Evolutionary conservation across 2,329 filamentous ascomycete species (phyloP).

Genomic region (Diaporthe vaccinii): DNA sequence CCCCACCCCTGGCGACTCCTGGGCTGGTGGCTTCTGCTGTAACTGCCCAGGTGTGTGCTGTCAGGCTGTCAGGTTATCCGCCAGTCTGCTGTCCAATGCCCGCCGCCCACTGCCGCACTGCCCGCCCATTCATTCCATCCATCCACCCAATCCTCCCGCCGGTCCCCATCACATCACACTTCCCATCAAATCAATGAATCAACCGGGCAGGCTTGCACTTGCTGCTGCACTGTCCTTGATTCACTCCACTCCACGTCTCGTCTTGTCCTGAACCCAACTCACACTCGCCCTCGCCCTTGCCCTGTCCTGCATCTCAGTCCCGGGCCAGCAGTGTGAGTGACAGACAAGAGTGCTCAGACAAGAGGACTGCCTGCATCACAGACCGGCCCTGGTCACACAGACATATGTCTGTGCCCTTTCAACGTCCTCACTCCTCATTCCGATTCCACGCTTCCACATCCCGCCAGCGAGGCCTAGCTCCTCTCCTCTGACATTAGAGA

Average conservation of each 20-base stretch:
- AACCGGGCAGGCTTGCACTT: constrained; percentile 26
- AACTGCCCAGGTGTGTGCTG: constrained; percentile 13
- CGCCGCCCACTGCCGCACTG: background rate
- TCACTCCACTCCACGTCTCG: constrained; percentile 32
- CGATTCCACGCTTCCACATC: constrained; percentile 9
- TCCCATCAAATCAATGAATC: constrained; percentile 23
- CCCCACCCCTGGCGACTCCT: constrained; percentile 24
- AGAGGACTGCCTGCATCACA: constrained; percentile 14
- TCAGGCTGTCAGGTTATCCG: constrained; percentile 28
- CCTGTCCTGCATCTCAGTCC: constrained; percentile 5
- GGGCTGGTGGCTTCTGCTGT: constrained; percentile 3
- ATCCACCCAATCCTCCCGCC: constrained; percentile 7
- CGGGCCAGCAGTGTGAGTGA: constrained; percentile 10
- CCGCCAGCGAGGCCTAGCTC: constrained; percentile 26
- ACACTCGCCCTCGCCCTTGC: background rate
- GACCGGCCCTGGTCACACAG: constrained; percentile 31
- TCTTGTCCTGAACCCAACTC: constrained; percentile 1
- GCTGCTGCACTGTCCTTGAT: constrained; percentile 12
- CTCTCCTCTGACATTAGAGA: background rate
- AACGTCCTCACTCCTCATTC: constrained; percentile 28
- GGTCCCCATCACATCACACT: constrained; percentile 5
- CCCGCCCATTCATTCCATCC: constrained; percentile 24
- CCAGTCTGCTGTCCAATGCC: constrained; percentile 5
- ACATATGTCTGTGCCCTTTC: constrained; percentile 36
- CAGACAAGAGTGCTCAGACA: constrained; percentile 20